Base-by-base conservation (phyloP, 495 filamentous ascomycete species). In the Aspergillus carlsbadensis region DNA sequence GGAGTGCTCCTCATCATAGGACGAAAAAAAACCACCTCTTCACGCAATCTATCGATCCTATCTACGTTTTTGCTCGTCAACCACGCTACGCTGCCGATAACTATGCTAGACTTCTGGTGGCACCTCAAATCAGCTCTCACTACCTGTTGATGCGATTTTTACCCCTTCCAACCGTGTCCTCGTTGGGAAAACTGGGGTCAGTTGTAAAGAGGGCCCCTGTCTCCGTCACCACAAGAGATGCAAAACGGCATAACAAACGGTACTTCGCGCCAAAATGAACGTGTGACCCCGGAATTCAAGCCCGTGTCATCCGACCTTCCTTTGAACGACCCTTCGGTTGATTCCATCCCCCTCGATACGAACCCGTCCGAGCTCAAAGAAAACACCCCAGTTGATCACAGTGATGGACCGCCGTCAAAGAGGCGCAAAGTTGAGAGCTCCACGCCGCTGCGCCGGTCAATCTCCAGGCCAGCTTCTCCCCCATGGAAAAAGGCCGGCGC, bases 401-500 rank as follows among this genome's bases (percentile, higher is more conserved):
- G 78, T 41, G 75, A 78, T 56, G 75, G 68, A 29, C 87, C 81
- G 51, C 88, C 88, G 47, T 77, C 79, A 10, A 96, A 94, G 71
- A 86, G 85, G 65, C 85, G 88, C 61, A 87, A 90, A 70, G 78
- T 92, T 46, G 78, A 73, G 54, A 80, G 82, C 39, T 60, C 72
- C 44, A 71, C 71, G 15, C 66, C 70, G 14, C 72, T 73, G 39
- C 72, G 70, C 51, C 77, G 73, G 24, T 81, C 82, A 11, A 70
- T 72, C 18, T 74, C 81, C 44, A 78, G 83, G 49, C 71, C 74
- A 43, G 66, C 70, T 51, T 97, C 94, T 29, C 94, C 94, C 54
- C 94, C 94, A 21, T 98, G 94, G 94, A 98, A 94, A 76, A 93
- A 85, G 69, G 77, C 88, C 48, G 86, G 88, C 42, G 88, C 84